Conservation (phyloP, 495 filamentous ascomycete species). For the Lineolata rhizophorae region DNA sequence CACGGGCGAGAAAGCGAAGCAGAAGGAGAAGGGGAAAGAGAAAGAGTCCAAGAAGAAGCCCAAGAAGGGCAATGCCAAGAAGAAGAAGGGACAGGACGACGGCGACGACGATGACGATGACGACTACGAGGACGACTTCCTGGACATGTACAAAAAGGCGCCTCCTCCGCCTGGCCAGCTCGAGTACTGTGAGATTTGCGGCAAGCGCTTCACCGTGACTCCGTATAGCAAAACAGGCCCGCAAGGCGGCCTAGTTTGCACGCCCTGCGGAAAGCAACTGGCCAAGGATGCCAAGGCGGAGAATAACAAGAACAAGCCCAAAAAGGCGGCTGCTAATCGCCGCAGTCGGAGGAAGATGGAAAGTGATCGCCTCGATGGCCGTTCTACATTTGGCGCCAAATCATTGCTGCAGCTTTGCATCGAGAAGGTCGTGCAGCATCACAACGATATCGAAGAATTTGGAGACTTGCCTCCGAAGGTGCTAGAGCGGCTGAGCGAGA, state of each 20-base stretch:
- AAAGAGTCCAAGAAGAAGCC: conserved; percentile 26
- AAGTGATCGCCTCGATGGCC: conserved; percentile 59
- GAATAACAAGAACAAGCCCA: conserved; percentile 36
- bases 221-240: conserved; percentile 68
- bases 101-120: conserved; percentile 24
- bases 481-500: conserved; percentile 54
- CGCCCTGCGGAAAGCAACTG: conserved; percentile 61
- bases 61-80: conserved; percentile 49
- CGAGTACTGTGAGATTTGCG: conserved; percentile 69
- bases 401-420: conserved; percentile 58
- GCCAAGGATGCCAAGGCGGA: conserved; percentile 27
- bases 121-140: conserved; percentile 24
- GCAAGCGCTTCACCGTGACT: conserved; percentile 83
- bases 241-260: conserved; percentile 64
- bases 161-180: conserved; percentile 64
- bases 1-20: conserved; percentile 4
- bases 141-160: conserved; percentile 34
- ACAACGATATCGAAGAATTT: conserved; percentile 61
- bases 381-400: conserved; percentile 43
- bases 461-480: conserved; percentile 49
- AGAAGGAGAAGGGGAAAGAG: conserved; percentile 3
- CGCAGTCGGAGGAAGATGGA: conserved; percentile 48
- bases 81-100: conserved; percentile 23
- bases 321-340: conserved; percentile 30
- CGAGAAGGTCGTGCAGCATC: conserved; percentile 64